A percentile compares a stretch with the other conserved stretches of the same genome.
Evolutionary conservation across 495 filamentous ascomycete species (phyloP).

Genomic region (Podospora anserina): DNA sequence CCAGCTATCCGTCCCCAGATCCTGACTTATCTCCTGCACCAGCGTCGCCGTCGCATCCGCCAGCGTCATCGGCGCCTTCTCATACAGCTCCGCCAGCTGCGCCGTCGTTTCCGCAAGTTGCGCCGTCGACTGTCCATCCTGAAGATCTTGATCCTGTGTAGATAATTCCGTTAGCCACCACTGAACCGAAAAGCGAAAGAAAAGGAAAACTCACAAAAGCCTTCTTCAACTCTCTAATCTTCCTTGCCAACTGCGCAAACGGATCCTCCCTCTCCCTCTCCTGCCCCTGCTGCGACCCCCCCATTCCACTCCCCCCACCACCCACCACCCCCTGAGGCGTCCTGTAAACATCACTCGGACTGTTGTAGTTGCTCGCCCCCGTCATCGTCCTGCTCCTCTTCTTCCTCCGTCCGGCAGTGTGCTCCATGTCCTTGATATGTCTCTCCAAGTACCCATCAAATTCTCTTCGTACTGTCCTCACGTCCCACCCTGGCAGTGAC

Average conservation of each 20-base stretch:
- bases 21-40: conserved; percentile 23
- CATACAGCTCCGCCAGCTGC: conserved; percentile 12
- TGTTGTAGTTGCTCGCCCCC: conserved; percentile 5
- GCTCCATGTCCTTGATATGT: conserved; percentile 25
- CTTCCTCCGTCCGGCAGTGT: conserved; percentile 15
- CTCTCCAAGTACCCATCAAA: conserved; percentile 20
- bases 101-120: conserved; percentile 7
- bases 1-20: conserved; percentile 18
- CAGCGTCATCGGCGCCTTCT: conserved; percentile 17
- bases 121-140: conserved; percentile 12
- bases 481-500: conserved; percentile 27
- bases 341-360: conserved; percentile 1
- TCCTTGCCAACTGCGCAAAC: conserved; percentile 19
- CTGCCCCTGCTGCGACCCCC: neutral
- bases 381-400: neutral
- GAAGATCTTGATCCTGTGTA: conserved; percentile 14
- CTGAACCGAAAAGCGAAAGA: too few relatives aligned
- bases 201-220: conserved; percentile 12
- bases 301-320: neutral
- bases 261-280: conserved; percentile 16
- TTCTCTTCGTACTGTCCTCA: conserved; percentile 18
- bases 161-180: too few relatives aligned
- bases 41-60: conserved; percentile 21
- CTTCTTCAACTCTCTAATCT: conserved; percentile 16
- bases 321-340: neutral